Percentiles rank a stretch among this genome's conserved stretches.
Evolutionary conservation across 1,284 basidiomycete genomes (phyloP).

Genomic region (Pascua sp.): DNA sequence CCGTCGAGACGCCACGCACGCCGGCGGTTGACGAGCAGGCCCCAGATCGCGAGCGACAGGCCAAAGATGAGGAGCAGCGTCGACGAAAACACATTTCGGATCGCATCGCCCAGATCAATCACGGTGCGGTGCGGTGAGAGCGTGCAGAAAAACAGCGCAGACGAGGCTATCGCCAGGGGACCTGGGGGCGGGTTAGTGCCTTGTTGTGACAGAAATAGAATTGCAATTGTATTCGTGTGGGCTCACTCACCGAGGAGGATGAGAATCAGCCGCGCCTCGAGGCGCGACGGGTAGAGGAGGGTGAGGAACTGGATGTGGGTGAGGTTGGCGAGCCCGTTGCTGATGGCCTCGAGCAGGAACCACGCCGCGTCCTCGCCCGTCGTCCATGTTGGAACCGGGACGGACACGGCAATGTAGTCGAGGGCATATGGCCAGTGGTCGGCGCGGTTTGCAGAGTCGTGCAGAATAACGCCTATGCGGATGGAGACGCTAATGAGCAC

Average conservation of each 20-base stretch:
- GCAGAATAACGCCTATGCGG: conserved; percentile 71
- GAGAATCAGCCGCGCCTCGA: conserved; percentile 86
- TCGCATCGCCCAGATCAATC: conserved; percentile 65
- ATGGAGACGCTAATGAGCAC: conserved; percentile 73
- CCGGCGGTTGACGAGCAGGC: conserved; percentile 78
- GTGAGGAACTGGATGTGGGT: conserved; percentile 98
- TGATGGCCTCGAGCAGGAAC: conserved; percentile 82
- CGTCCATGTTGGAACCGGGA: conserved; percentile 70
- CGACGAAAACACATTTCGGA: conserved; percentile 92
- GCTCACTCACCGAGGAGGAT: conserved; percentile 70
- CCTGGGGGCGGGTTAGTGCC: conserved; percentile 49
- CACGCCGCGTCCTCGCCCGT: conserved; percentile 69
- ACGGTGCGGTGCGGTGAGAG: conserved; percentile 57
- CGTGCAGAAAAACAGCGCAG: conserved; percentile 78
- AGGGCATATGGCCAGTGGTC: conserved; percentile 90
- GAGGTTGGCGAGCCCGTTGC: conserved; percentile 82
- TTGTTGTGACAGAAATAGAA: neutral
- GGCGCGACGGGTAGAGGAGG: conserved; percentile 86
- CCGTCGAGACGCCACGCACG: conserved; percentile 94
- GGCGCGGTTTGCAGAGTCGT: conserved; percentile 61
- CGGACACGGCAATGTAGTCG: conserved; percentile 77
- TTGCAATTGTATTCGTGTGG: neutral
- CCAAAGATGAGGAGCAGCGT: conserved; percentile 93
- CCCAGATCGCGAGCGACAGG: conserved; percentile 86
- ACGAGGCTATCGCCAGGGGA: conserved; percentile 80